Base-by-base conservation (phyloP, 1,284 basidiomycete species). In the Ganoderma lucidum region DNA sequence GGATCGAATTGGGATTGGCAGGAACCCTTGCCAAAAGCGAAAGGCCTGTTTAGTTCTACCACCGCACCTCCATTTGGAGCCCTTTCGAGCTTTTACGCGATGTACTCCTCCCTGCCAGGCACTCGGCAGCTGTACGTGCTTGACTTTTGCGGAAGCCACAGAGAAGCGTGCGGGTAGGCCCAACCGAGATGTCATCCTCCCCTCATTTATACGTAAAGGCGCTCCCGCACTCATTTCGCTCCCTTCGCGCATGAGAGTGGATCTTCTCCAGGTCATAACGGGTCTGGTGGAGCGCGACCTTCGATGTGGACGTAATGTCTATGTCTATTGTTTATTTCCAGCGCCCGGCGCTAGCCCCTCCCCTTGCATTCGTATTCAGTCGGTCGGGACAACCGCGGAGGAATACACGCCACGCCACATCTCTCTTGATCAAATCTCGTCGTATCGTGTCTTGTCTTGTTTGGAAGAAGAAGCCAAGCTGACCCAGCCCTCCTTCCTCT, bases 121-220 rank as follows among this genome's bases (percentile, higher is more conserved):
- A 56, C 55, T 68, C 72, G 72, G 70, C 68, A 70, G 66, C 63
- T 66, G 63, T 73, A 71, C 70, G 64, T 73, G 59, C 65, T 73
- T 70, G 70, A 71, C 72, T 70, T 68, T 66, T 71, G 62, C 10
- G 69, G 72, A 28, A 70, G 56, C 53, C 63, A 17, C 56, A 60
- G 65, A 71, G 70, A 69, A 69, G 66, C 64, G 45, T 66, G 70
- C 66, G 19, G 59, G 63, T 64, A 64, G 65, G 63, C 68, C 66
- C 37, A 64, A 69, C 68, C 63, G 68, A 44, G 68, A 66, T 69
- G 68, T 71, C 70, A 71, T 66, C 44, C 62, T 70, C 60, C 61
- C 68, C 67, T 73, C 68, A 73, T 70, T 55, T 48, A 59, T 73
- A 73, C 72, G 72, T 73, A 73, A 73, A 71, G 23, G 42, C 41